Evolutionary conservation across 768 basidiomycete genomes (phyloP), one percentile per base, ranked within the genome.

Genomic region (Trametes villosa): DNA sequence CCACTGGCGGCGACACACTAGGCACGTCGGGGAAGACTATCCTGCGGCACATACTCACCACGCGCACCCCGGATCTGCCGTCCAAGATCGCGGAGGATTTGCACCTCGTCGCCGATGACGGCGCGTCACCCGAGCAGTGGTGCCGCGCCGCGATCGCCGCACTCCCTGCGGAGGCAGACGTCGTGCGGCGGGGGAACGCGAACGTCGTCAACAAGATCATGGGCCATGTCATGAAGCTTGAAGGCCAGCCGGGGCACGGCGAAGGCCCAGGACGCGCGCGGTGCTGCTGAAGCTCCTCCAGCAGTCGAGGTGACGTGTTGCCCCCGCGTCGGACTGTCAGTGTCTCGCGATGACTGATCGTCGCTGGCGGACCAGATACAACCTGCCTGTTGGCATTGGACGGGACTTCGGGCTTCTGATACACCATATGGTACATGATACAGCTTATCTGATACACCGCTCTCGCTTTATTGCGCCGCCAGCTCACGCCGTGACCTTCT

Each of bases 201-300:
- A 89, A 87, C 60, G 92, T 92, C 6, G 65, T 95, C 38, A 91
- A 91, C 76, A 87, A 88, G 62, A 79, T 98, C 44, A 79, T 96
- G 1, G 95, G 95, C 0, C 80, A 84, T 66, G 91, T 96, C 29
- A 95, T 98, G 92, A 88, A n/a, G n/a, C n/a, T n/a, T n/a, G n/a
- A n/a, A 86, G 72, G 72, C 82, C 50, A 91, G 86, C 63, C 78
- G 84, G 58, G 96, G 96, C 17, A 81, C 85, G 45, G 92, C 88
- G 15, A 87, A 96, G 74, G 91, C 94, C 0, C 78, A 80, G 58
- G 76, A 77, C 27, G 85, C 83, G 76, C 67, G 74, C 71, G 29
- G 74, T 79, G 60, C 66, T 96, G 42, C 76, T 80, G 54, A 76
- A 78, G 54, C 64, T 86, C 51, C 75, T 87, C n/a, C 59, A 53